Evolutionary conservation across 1,139 yeast species (phyloP).

Genomic region (Candida sp.): DNA sequence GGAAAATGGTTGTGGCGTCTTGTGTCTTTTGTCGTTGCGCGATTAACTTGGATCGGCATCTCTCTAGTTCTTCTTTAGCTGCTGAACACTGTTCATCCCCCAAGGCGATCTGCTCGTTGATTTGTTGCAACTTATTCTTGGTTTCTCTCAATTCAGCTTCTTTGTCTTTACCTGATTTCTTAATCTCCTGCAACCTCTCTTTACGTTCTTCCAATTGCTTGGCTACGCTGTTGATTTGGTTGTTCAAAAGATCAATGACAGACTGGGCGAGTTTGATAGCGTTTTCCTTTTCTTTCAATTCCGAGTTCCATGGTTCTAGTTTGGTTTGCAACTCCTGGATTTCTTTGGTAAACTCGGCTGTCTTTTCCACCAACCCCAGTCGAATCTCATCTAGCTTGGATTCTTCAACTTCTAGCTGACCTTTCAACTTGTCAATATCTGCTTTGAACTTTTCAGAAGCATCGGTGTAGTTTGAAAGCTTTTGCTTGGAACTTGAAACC

Average conservation of each 20-base stretch:
- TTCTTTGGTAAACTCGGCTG: constrained; percentile 63
- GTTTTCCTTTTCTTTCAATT: constrained; percentile 67
- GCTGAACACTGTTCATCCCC: constrained; percentile 63
- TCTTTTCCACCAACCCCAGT: constrained; percentile 70
- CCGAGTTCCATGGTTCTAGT: constrained; percentile 85
- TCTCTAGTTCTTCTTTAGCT: constrained; percentile 52
- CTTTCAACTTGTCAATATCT: constrained; percentile 50
- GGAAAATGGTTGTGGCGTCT: constrained; percentile 65
- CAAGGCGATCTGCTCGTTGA: constrained; percentile 54
- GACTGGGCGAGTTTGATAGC: constrained; percentile 69
- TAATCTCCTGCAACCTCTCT: constrained; percentile 49
- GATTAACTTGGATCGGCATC: constrained; percentile 58
- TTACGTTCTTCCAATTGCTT: constrained; percentile 53
- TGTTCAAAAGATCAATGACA: constrained; percentile 62
- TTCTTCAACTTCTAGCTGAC: constrained; percentile 57
- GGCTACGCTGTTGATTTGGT: constrained; percentile 47
- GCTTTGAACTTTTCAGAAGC: constrained; percentile 43
- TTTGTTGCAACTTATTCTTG: constrained; percentile 50
- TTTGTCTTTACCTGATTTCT: constrained; percentile 56
- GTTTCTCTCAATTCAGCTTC: constrained; percentile 47
- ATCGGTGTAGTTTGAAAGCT: constrained; percentile 48
- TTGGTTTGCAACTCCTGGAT: constrained; percentile 67
- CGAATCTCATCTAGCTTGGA: constrained; percentile 64
- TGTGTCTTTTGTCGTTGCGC: constrained; percentile 63
- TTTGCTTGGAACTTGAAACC: constrained; percentile 46